Conservation (phyloP, 2,329 filamentous ascomycete species). For the Paecilomyces sp. region DNA sequence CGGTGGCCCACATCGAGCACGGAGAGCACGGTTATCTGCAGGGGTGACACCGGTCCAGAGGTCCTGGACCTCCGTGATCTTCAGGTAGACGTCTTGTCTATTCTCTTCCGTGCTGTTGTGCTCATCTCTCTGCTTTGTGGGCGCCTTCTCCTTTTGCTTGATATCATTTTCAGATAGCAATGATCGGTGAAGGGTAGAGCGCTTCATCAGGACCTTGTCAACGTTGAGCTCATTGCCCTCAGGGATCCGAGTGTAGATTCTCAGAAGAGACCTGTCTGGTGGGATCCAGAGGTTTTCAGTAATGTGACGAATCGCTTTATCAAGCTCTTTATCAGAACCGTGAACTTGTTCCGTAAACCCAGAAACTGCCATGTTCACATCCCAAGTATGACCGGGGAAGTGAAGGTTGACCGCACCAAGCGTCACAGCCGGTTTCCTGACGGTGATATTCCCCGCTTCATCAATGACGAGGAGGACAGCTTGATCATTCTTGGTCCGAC, state of each 20-base stretch:
- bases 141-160: not conserved
- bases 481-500: slow-evolving; percentile 21
- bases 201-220: slow-evolving; percentile 27
- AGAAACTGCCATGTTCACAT: slow-evolving; percentile 26
- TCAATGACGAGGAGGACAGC: slow-evolving; percentile 26
- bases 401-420: slow-evolving; percentile 33
- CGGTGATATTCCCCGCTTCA: slow-evolving; percentile 20
- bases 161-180: slow-evolving; percentile 4
- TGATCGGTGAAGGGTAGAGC: slow-evolving; percentile 24
- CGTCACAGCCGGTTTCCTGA: slow-evolving; percentile 16
- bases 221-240: slow-evolving; percentile 16
- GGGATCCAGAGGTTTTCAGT: slow-evolving; percentile 27
- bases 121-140: not conserved
- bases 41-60: slow-evolving; percentile 18
- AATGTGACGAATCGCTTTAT: slow-evolving; percentile 22
- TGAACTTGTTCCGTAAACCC: slow-evolving; percentile 17
- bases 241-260: slow-evolving; percentile 20
- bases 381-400: slow-evolving; percentile 33
- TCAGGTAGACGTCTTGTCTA: slow-evolving; percentile 20
- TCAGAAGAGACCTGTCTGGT: slow-evolving; percentile 16
- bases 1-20: slow-evolving; percentile 16
- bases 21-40: slow-evolving; percentile 16
- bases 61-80: slow-evolving; percentile 33
- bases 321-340: slow-evolving; percentile 15
- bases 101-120: slow-evolving; percentile 7